phyloP scores from a whole-genome alignment of 352 stramenopile species.

The Phytophthora parvispora region DNA sequence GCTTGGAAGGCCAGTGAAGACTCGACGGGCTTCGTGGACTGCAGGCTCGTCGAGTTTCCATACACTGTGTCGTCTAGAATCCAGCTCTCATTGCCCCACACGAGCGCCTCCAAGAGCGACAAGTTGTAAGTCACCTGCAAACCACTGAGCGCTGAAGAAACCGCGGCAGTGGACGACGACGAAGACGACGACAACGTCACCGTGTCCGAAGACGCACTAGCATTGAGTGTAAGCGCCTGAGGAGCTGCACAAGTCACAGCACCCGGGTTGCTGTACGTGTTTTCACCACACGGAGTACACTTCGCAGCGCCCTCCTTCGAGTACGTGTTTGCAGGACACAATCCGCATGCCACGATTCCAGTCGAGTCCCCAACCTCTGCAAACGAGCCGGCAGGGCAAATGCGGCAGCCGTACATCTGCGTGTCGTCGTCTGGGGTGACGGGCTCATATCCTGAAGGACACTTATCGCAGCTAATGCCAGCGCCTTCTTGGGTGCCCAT shows the following conservation, averaged over 20 bases:
- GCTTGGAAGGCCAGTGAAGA: conserved; percentile 58
- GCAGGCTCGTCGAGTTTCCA: conserved; percentile 37
- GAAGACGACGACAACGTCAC: conserved; percentile 32
- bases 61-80: conserved; percentile 55
- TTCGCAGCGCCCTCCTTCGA: conserved; percentile 54
- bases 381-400: conserved; percentile 73
- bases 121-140: conserved; percentile 77
- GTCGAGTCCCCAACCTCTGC: conserved; percentile 31
- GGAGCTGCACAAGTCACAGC: conserved; percentile 57
- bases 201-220: conserved; percentile 23
- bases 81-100: conserved; percentile 78
- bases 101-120: conserved; percentile 72
- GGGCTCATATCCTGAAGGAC: conserved; percentile 61
- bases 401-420: conserved; percentile 53
- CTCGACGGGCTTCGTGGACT: conserved; percentile 48
- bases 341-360: conserved; percentile 54
- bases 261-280: conserved; percentile 65
- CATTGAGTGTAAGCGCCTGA: conserved; percentile 51
- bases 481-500: conserved; percentile 60
- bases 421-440: conserved; percentile 32
- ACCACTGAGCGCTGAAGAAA: conserved; percentile 34
- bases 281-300: conserved; percentile 69
- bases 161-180: conserved; percentile 17
- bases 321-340: conserved; percentile 73
- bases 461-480: conserved; percentile 62